Base-by-base conservation (phyloP, 2,329 filamentous ascomycete genomes). In the Claviceps purpurea region DNA sequence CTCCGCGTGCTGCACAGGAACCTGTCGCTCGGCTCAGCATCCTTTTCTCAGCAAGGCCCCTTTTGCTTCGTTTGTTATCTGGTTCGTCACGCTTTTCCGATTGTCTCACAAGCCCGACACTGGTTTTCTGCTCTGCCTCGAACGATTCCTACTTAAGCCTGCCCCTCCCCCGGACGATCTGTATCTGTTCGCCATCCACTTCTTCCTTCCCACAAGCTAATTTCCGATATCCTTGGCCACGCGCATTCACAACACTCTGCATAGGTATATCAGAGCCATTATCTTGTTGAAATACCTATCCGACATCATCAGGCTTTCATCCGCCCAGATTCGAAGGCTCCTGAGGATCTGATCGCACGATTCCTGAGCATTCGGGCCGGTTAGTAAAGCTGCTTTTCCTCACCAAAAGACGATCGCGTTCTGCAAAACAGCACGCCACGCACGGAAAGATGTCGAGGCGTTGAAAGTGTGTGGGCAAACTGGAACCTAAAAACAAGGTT, bases 21-120 rank as follows among this genome's bases (percentile, higher is more conserved):
- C 60, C 58, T 44, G 60, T 62, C 39, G 41, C 41, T 43, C 11
- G 22, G 44, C 50, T 51, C n/a, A 52, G 40, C 14, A 49, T 49
- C 45, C 40, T 48, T 40, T 54, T 51, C 50, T 54, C 38, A 51
- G 50, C 41, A 46, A 24, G 41, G 7, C 38, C 43, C 37, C 43
- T 41, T 51, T 47, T 41, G 24, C 50, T 47, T 47, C 50, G 50
- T 56, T 53, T 55, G 50, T 44, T 10, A 18, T 34, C 41, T 39
- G 45, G 30, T 16, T 43, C 45, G 42, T 20, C 47, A 20, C 51
- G 60, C 56, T 54, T 41, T 50, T 30, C 34, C 24, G 45, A 44
- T 49, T 49, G 51, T 39, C 46, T 24, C 41, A 45, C 41, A 40
- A 43, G 40, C 22, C 30, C 8, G 37, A 42, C 34, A 34, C 44